phyloP scores from a whole-genome alignment of 495 filamentous ascomycete genomes.

The Penicillium cinerascens region DNA sequence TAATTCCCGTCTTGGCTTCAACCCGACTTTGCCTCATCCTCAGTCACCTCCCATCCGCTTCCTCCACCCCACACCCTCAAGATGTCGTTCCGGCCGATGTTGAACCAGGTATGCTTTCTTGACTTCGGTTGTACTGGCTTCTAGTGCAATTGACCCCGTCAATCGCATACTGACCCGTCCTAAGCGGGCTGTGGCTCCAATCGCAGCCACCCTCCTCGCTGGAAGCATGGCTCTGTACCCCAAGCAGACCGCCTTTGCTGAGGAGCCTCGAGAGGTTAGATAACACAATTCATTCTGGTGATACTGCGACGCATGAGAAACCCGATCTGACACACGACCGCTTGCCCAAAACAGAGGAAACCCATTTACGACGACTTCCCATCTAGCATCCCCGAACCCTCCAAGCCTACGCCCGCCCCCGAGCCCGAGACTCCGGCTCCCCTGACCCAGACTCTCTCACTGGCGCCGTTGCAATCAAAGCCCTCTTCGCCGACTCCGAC shows the following conservation, averaged over 20 bases:
- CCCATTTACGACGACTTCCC: constrained; percentile 81
- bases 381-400: constrained; percentile 36
- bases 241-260: constrained; percentile 52
- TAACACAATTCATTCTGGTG: constrained; percentile 3
- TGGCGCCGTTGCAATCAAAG: constrained; percentile 22
- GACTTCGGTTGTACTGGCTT: constrained; percentile 5
- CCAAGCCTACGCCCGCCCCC: constrained; percentile 25
- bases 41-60: constrained; percentile 18
- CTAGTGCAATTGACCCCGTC: constrained; percentile 32
- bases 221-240: constrained; percentile 54
- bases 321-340: constrained; percentile 20
- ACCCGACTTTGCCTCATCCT: constrained; percentile 35
- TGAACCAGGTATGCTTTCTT: constrained; percentile 37
- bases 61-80: constrained; percentile 25
- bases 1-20: constrained; percentile 31
- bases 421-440: constrained; percentile 12
- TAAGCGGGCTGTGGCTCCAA: constrained; percentile 56
- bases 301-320: neutral
- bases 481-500: constrained; percentile 72
- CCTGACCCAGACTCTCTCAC: constrained; percentile 18
- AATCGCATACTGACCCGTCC: constrained; percentile 25
- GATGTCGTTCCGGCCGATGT: constrained; percentile 48
- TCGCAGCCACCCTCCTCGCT: constrained; percentile 51
- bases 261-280: constrained; percentile 45
- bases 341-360: constrained; percentile 56